Percentiles rank a stretch among this genome's conserved stretches.
phyloP scores from a whole-genome alignment of 176 grass and related monocot species.

The Thinopyrum elongatum region DNA sequence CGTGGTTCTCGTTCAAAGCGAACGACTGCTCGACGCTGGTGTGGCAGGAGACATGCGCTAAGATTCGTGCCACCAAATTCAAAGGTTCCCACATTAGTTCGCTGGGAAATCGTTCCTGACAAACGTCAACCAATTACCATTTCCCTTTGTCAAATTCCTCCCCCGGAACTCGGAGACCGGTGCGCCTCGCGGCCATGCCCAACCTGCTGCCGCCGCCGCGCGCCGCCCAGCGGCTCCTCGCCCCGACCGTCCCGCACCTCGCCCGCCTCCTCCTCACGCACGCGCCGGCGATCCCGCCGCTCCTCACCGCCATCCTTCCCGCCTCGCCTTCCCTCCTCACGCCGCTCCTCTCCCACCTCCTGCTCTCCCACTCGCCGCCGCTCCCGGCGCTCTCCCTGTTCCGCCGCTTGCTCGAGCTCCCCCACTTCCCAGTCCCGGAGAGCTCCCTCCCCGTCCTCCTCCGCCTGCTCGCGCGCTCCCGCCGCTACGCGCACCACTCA shows the following conservation, averaged over 20 bases:
- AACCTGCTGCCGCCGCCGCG: constrained; percentile 23
- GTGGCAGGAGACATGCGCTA: no score
- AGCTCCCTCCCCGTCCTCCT: constrained; percentile 34
- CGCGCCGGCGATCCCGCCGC: constrained; percentile 29
- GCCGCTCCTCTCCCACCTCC: constrained; percentile 49
- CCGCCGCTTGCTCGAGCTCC: constrained; percentile 39
- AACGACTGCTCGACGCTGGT: no score
- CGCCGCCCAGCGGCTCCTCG: constrained; percentile 19
- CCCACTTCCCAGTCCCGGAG: constrained; percentile 17
- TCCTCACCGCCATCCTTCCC: constrained; percentile 29
- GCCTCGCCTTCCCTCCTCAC: constrained; percentile 38
- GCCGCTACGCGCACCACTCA: constrained; percentile 47
- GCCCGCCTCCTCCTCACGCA: constrained; percentile 38
- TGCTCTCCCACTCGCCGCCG: constrained; percentile 56
- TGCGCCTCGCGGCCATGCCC: neutral
- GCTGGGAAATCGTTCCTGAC: no score
- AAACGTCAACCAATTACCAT: no score
- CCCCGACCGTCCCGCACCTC: constrained; percentile 34
- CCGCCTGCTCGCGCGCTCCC: constrained; percentile 41
- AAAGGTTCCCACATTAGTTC: no score
- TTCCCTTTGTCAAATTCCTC: no score
- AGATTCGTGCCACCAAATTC: no score
- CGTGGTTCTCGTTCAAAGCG: no score
- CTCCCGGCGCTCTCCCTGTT: constrained; percentile 52
- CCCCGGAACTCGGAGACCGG: neutral